Evolutionary conservation across 257 asterid species (phyloP), one percentile per base, ranked within the genome.

Genomic region (Ilex aquifolium): DNA sequence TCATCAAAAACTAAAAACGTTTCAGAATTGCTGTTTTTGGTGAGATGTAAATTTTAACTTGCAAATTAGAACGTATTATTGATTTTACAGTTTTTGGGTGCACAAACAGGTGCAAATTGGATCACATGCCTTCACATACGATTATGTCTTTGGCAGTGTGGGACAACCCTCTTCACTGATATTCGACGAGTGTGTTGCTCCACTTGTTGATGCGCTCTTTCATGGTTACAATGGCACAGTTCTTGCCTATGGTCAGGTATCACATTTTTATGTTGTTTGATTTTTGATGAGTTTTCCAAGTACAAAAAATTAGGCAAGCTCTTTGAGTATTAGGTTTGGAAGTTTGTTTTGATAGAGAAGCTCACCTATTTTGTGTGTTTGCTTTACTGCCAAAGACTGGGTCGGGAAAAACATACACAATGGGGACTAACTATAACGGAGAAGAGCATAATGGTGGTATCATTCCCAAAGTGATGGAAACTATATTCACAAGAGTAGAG

Each of bases 241-340:
- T 14, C 97, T 93, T 57, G 99, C 99, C 21, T 93, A 90, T 14
- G 99, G 99, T 6, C 99, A 93, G 95, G 99, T 93, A 53, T 53
- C 5, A 4, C 30, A 7, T 53, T 53, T 53, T 7, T 53, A 21
- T 17, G 8, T 21, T 53, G 10, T 53, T 7, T 53, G 27, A 0
- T 53, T 15, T 53, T 36, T 21, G 15, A 15, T n/a, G 3, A 5
- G 27, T 2, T 53, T 14, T 53, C 29, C 15, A 0, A 15, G 54
- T 49, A n/a, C 5, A 49, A 49, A 49, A 49, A 49, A 8, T 4
- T 36, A 4, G 8, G 42, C 8, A 36, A 36, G 5, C 42, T 36
- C 5, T 36, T 4, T 36, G 7, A 36, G 42, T 36, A 8, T 36
- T 8, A 36, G 5, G 8, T 36, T 36, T 36, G 42, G 42, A 8